Conservation (phyloP, 2,329 filamentous ascomycete genomes). For the Ophiostoma angusticollis region DNA sequence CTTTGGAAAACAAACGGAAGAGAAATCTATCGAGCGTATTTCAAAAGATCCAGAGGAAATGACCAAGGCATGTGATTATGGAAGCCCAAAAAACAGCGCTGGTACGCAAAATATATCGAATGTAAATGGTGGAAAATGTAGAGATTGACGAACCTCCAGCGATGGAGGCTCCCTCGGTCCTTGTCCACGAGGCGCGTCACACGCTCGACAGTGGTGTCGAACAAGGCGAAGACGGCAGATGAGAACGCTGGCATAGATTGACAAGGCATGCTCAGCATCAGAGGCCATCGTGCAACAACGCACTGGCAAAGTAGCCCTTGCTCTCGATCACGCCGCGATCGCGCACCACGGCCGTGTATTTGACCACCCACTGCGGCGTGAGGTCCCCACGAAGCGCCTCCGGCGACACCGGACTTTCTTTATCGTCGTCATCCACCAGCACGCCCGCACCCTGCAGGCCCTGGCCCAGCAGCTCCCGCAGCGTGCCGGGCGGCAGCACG, state of each 20-base stretch:
- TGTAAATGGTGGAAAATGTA: too few relatives aligned
- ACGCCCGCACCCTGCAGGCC: conserved; percentile 62
- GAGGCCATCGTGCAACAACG: conserved; percentile 48
- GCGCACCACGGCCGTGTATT: conserved; percentile 91
- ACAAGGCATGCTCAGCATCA: conserved; percentile 10
- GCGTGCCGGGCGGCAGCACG: conserved; percentile 72
- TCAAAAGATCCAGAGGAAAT: too few relatives aligned
- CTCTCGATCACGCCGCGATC: conserved; percentile 94
- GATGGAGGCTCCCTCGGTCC: too few relatives aligned
- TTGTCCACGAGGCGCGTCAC: too few relatives aligned
- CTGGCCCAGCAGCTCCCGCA: conserved; percentile 69
- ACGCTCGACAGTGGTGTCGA: too few relatives aligned
- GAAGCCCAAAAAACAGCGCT: too few relatives aligned
- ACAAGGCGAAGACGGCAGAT: not conserved
- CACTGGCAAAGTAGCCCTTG: conserved; percentile 91
- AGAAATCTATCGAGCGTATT: too few relatives aligned
- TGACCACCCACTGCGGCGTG: conserved; percentile 84
- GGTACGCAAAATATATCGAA: too few relatives aligned
- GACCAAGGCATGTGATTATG: too few relatives aligned
- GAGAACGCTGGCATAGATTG: too few relatives aligned
- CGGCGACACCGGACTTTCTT: conserved; percentile 13
- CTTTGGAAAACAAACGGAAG: too few relatives aligned
- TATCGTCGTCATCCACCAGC: conserved; percentile 37
- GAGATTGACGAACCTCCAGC: too few relatives aligned
- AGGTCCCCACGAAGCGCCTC: conserved; percentile 62